Evolutionary conservation across 331 rosid genomes (phyloP), one percentile per base, ranked within the genome.

Genomic region (Cydonia oblonga): DNA sequence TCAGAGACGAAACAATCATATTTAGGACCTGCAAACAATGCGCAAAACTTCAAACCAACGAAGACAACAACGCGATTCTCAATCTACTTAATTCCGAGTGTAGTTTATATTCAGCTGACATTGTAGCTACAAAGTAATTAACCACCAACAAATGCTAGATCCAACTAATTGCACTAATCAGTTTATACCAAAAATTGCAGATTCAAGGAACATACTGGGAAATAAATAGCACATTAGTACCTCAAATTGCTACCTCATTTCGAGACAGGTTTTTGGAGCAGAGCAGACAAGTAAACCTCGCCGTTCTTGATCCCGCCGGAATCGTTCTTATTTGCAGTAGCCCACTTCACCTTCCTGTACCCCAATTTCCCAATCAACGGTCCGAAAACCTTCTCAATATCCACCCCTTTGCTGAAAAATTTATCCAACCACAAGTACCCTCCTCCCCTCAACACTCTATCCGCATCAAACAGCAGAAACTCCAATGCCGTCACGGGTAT

Each of bases 381-480:
- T 9, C 76, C 83, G 68, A 85, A 95, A 26, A 91, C 82, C 62
- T 84, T 82, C 30, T 91, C 97, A 72, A 95, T 93, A 76, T 91
- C 99, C 77, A 62, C 75, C 14, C 85, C 81, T 68, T 88, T 95
- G 70, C 97, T 82, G 65, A 95, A 95, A 77, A 95, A 95, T 19
- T 90, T 96, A 73, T 95, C 99, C 78, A 95, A 22, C 99, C 96
- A 95, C 82, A 95, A 84, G 66, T 84, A 95, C 73, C 99, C 99
- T 9, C 99, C 99, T 29, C 81, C 83, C 72, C 97, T 84, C 83
- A 95, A 76, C 78, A 95, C 96, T 44, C 99, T 80, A 42, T 95
- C 99, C 73, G 83, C 77, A 59, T 95, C 99, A 70, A 76, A 86
- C 57, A 93, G 56, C 88, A 93, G 66, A 63, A 95, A 95, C 84